phyloP scores from a whole-genome alignment of 129 eudicot species.

The Flaveria bidentis region DNA sequence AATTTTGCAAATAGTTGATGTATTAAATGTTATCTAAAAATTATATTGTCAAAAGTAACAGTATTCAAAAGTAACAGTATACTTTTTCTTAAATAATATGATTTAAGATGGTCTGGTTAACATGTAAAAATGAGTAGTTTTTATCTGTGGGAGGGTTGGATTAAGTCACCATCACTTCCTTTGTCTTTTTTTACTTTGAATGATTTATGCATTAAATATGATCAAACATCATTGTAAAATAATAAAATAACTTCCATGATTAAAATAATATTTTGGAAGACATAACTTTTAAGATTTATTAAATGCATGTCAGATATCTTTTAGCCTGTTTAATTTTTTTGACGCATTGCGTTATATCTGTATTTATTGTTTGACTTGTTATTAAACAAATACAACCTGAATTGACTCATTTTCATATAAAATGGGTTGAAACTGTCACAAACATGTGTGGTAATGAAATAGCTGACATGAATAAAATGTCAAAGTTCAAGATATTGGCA shows the following conservation, averaged over 20 bases:
- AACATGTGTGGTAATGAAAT: background rate
- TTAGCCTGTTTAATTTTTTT: background rate
- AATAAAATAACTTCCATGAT: background rate
- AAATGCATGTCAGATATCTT: background rate
- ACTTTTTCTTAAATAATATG: background rate
- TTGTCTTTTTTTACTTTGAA: background rate
- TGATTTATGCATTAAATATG: background rate
- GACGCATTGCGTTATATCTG: background rate
- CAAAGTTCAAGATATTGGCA: slow-evolving; percentile 5
- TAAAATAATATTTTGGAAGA: background rate
- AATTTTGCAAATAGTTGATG: background rate
- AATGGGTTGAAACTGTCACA: slow-evolving; percentile 6
- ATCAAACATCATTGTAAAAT: background rate
- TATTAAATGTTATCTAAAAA: background rate
- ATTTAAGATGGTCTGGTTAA: background rate
- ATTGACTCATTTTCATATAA: background rate
- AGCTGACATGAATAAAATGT: slow-evolving; percentile 14
- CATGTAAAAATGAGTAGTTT: background rate
- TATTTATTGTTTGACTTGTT: background rate
- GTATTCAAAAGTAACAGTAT: background rate
- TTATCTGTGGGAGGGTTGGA: background rate
- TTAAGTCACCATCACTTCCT: background rate
- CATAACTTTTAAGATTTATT: background rate
- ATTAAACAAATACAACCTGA: background rate
- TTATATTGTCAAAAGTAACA: background rate